Percentiles rank a stretch among this genome's conserved stretches.
Evolutionary conservation across 176 grass and related monocot species (phyloP).

Genomic region (Musa schizocarpa): DNA sequence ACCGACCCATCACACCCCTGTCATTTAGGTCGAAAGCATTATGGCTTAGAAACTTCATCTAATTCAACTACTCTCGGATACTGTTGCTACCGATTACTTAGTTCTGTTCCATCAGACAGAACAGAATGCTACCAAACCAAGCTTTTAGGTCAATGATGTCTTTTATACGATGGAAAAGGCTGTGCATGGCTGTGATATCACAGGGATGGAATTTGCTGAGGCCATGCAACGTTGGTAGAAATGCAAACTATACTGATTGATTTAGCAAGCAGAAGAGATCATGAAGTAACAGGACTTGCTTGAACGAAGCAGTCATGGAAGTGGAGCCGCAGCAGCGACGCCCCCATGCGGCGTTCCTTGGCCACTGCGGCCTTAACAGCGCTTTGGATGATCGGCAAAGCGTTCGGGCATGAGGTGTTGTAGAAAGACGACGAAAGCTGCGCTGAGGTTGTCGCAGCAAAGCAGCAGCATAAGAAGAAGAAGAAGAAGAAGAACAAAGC

Average conservation of each 20-base stretch:
- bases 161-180: too few relatives aligned
- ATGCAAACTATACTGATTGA: too few relatives aligned
- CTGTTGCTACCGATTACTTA: too few relatives aligned
- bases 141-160: too few relatives aligned
- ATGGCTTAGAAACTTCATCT: too few relatives aligned
- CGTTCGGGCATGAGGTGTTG: neutral
- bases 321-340: conserved; percentile 58
- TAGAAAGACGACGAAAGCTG: conserved; percentile 3
- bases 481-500: neutral
- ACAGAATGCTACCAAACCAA: too few relatives aligned
- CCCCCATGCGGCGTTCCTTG: conserved; percentile 47
- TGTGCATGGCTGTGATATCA: too few relatives aligned
- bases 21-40: neutral
- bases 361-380: neutral
- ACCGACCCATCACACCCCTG: conserved; percentile 37
- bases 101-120: too few relatives aligned
- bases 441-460: neutral
- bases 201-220: too few relatives aligned
- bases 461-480: neutral
- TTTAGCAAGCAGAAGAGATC: neutral
- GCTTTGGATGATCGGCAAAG: neutral
- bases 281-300: conserved; percentile 23
- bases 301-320: conserved; percentile 93
- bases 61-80: too few relatives aligned
- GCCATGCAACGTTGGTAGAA: too few relatives aligned